These are phyloP conservation scores for Geotrichum klebahnii DNA, from an alignment of 1,139 yeast species.

Conservation along the genomic window DNA sequence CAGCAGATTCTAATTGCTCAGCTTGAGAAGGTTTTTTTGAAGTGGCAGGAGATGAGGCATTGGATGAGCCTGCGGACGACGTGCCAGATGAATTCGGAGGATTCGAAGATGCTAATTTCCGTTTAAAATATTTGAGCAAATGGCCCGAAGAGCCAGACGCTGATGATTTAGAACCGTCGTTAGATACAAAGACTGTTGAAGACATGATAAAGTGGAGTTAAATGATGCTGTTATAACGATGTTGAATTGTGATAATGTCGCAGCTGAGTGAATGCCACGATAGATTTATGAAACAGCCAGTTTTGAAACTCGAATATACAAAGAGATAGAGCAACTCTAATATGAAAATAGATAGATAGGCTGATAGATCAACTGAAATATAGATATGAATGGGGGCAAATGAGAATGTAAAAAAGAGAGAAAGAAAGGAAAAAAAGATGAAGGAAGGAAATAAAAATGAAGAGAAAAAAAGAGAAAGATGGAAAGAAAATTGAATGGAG, in stretches of 20 bases:
- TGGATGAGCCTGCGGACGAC: slow-evolving; percentile 6
- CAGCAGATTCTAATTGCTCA: not conserved
- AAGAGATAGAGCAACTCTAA: not conserved
- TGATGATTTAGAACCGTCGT: slow-evolving; percentile 11
- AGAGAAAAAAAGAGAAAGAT: not conserved
- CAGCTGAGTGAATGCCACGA: too few species aligned
- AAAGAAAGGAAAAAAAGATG: slow-evolving; percentile 3
- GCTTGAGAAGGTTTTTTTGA: slow-evolving; percentile 21
- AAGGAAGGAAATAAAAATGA: not conserved
- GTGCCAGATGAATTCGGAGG: not conserved
- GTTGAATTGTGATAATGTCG: too few species aligned
- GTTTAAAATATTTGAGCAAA: slow-evolving; percentile 15
- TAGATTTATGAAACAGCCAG: too few species aligned
- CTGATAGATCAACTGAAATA: not conserved
- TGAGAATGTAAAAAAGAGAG: not conserved
- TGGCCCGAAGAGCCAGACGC: slow-evolving; percentile 13
- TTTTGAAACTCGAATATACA: not conserved
- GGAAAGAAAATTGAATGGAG: not conserved
- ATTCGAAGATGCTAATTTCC: slow-evolving; percentile 7
- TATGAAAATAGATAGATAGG: not conserved
- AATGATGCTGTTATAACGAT: too few species aligned
- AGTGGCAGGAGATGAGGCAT: slow-evolving; percentile 23
- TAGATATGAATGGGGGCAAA: not conserved
- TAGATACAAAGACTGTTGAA: slow-evolving; percentile 13
- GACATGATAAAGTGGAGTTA: slow-evolving; percentile 8